Evolutionary conservation across 108 stramenopile species (phyloP), one percentile per base, ranked within the genome.

Genomic region (Schizochytrium sp.): DNA sequence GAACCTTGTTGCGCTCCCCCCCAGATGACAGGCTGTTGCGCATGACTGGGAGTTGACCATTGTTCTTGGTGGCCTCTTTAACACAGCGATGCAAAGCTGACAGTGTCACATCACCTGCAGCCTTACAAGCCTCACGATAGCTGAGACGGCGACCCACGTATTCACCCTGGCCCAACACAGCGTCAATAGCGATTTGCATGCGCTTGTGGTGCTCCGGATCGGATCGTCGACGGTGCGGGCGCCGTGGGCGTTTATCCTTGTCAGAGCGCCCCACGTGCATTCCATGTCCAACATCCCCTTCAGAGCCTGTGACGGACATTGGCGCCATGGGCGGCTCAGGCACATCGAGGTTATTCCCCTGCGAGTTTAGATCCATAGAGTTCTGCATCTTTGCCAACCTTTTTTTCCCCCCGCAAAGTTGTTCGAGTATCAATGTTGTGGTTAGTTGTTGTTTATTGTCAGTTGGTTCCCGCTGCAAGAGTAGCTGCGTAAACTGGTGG

Each of bases 151-250:
- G 64, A 38, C 64, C 64, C 10, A 69, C 10, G 44, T 44, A 69
- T 7, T 69, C 64, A 0, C 64, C 64, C 64, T 69, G 64, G 28
- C 64, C 64, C 64, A 69, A 15, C 42, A 69, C 64, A 8, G 64
- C 64, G 64, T 69, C 64, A 15, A 69, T 69, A 7, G 64, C 64
- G 64, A 44, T 44, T 44, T 69, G 64, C 64, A 69, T 69, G 64
- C 64, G 64, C 64, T 69, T 69, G 64, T 69, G 64, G 44, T 69
- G 64, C 64, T 69, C 64, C 28, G 64, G 64, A 15, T 69, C 64
- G 19, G 64, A 69, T 69, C 64, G 64, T 69, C 64, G 64, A 8
- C 64, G 64, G 64, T 69, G 64, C 64, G 64, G 64, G 19, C 64
- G 64, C 64, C 64, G 64, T 7, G 64, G 64, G 64, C 64, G 64